Evolutionary conservation across 2,329 filamentous ascomycete genomes (phyloP).

Genomic region (Neoascochyta sp.): DNA sequence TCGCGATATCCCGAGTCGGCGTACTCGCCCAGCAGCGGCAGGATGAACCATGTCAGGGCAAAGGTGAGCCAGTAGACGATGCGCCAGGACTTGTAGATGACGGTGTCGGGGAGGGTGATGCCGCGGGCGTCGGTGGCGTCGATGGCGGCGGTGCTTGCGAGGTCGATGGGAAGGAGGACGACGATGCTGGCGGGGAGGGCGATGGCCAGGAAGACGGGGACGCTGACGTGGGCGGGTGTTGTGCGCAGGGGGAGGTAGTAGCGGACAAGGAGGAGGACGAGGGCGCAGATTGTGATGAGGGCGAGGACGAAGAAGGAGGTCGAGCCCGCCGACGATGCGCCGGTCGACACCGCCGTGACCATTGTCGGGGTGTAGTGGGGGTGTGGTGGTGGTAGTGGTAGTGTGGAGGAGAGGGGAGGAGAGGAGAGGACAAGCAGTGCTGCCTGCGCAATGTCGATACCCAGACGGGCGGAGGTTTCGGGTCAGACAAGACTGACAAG

Average conservation of each 20-base stretch:
- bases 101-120: constrained; percentile 78
- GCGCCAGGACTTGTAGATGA: constrained; percentile 84
- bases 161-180: constrained; percentile 89
- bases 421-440: too few relatives aligned
- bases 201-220: constrained; percentile 94
- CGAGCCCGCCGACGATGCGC: constrained; percentile 74
- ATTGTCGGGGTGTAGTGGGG: too few relatives aligned
- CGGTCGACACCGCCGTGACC: too few relatives aligned
- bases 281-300: constrained; percentile 67
- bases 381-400: too few relatives aligned
- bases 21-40: constrained; percentile 91
- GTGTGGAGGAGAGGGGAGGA: too few relatives aligned
- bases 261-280: constrained; percentile 79
- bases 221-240: constrained; percentile 82
- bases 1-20: constrained; percentile 91
- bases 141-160: constrained; percentile 76
- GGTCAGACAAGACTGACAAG: too few relatives aligned
- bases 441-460: too few relatives aligned
- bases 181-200: constrained; percentile 89
- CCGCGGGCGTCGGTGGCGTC: constrained; percentile 69
- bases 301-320: constrained; percentile 72
- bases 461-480: too few relatives aligned
- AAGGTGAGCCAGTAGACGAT: constrained; percentile 98
- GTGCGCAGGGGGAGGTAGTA: constrained; percentile 86
- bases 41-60: constrained; percentile 87